Conservation (phyloP, 2,329 filamentous ascomycete species). For the Paecilomyces dactylethromorphus region DNA sequence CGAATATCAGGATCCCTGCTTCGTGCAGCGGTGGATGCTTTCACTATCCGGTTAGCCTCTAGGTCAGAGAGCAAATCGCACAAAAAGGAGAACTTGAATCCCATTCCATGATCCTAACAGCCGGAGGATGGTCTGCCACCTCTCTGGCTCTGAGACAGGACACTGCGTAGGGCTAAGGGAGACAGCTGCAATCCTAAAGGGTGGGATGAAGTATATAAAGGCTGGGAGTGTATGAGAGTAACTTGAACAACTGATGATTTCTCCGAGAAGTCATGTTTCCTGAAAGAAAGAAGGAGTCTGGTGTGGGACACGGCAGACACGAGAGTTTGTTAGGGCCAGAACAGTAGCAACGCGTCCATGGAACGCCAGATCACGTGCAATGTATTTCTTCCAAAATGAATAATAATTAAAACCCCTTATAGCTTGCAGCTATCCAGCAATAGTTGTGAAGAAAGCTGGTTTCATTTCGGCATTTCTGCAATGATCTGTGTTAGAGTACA, state of each 20-base stretch:
- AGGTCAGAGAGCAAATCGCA: conserved; percentile 68
- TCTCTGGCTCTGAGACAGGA: background rate
- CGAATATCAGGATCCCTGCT: conserved; percentile 30
- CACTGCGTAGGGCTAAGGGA: background rate
- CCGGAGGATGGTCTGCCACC: background rate
- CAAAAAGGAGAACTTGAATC: conserved; percentile 57
- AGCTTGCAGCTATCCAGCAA: background rate
- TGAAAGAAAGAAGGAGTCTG: background rate
- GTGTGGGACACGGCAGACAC: background rate
- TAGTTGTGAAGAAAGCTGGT: background rate
- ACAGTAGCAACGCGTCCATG: conserved; percentile 15
- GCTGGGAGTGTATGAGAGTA: background rate
- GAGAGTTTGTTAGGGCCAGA: background rate
- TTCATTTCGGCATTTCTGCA: background rate
- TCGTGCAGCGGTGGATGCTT: conserved; percentile 22
- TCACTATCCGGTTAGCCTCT: conserved; percentile 42
- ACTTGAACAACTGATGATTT: background rate
- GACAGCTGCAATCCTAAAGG: background rate
- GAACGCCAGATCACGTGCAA: conserved; percentile 29
- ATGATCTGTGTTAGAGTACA: background rate
- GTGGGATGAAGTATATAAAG: background rate
- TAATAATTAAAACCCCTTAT: background rate
- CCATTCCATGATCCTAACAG: conserved; percentile 21
- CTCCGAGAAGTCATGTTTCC: background rate
- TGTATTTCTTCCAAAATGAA: background rate